Evolutionary conservation across 176 grass and related monocot species (phyloP).

Genomic region (Thalia dealbata): DNA sequence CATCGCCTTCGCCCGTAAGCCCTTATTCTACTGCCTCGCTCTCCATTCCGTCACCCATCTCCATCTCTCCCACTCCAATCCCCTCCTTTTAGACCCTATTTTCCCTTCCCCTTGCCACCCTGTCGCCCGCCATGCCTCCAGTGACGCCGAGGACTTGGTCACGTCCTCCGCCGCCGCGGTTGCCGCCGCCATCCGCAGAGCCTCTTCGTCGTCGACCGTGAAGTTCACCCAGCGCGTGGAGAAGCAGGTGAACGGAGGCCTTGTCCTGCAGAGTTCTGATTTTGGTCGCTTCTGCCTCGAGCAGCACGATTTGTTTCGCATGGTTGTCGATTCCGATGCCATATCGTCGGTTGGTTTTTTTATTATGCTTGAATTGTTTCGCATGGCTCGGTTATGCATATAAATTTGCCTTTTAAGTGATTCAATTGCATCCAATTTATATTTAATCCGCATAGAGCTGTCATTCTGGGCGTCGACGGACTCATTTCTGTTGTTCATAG

Average conservation of each 20-base stretch:
- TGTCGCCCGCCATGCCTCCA: constrained; percentile 4
- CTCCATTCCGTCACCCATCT: not conserved
- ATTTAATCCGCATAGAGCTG: not conserved
- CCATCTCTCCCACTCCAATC: constrained; percentile 4
- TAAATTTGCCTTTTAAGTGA: not conserved
- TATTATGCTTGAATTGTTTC: not conserved
- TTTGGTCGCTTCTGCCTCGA: constrained; percentile 48
- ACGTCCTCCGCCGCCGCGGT: constrained; percentile 40
- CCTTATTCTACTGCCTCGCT: not conserved
- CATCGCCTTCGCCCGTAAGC: not conserved
- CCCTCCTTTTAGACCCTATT: no score
- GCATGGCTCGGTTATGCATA: not conserved
- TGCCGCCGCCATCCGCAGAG: constrained; percentile 39
- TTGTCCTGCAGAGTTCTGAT: constrained; percentile 46
- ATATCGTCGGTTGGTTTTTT: constrained; percentile 35
- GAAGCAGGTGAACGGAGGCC: constrained; percentile 12
- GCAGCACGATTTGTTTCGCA: constrained; percentile 62
- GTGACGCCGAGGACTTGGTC: constrained; percentile 16
- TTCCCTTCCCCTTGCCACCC: constrained; percentile 20
- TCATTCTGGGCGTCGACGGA: not conserved
- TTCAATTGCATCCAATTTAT: not conserved
- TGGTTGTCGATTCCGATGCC: constrained; percentile 37
- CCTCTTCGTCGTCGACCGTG: constrained; percentile 44
- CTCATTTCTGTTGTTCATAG: not conserved
- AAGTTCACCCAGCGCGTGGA: constrained; percentile 29